Percentiles rank a stretch among this genome's conserved stretches.
Conservation (phyloP, 1,139 yeast genomes). For the Kodamaea ohmeri region DNA sequence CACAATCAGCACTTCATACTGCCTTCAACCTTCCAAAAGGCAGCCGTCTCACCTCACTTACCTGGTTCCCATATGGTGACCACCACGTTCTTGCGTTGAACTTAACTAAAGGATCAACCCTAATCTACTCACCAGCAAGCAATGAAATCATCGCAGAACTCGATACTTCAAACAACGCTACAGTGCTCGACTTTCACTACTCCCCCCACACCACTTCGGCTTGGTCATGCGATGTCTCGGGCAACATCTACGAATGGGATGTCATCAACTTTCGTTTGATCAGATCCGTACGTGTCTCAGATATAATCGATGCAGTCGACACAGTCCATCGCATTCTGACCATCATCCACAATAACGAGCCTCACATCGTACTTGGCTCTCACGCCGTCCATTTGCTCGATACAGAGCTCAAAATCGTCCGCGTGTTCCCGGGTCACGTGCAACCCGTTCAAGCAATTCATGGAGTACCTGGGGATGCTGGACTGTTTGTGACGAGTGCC, state of each 20-base stretch:
- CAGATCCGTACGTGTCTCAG: conserved; percentile 43
- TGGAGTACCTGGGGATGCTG: conserved; percentile 34
- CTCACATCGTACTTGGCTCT: conserved; percentile 59
- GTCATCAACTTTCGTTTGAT: conserved; percentile 38
- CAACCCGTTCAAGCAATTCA: conserved; percentile 55
- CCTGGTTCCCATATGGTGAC: conserved; percentile 51
- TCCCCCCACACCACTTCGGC: conserved; percentile 42
- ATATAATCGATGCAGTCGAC: conserved; percentile 35
- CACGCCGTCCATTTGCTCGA: conserved; percentile 58
- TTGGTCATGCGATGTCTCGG: conserved; percentile 66
- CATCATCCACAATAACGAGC: conserved; percentile 33
- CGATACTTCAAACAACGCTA: conserved; percentile 47
- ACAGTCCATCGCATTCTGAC: conserved; percentile 33
- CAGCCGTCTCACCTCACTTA: conserved; percentile 47
- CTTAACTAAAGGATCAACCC: conserved; percentile 60
- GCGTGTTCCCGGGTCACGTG: conserved; percentile 71
- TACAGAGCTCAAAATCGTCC: conserved; percentile 34
- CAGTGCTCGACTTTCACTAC: conserved; percentile 53
- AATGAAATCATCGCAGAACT: conserved; percentile 55
- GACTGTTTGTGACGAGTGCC: conserved; percentile 64
- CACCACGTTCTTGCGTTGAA: conserved; percentile 59
- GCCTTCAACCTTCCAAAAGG: conserved; percentile 56
- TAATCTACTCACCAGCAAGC: conserved; percentile 66
- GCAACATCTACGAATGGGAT: conserved; percentile 66
- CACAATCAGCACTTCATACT: conserved; percentile 38